Evolutionary conservation across 768 basidiomycete species (phyloP).

Genomic region (Boletus tylopilopsis): DNA sequence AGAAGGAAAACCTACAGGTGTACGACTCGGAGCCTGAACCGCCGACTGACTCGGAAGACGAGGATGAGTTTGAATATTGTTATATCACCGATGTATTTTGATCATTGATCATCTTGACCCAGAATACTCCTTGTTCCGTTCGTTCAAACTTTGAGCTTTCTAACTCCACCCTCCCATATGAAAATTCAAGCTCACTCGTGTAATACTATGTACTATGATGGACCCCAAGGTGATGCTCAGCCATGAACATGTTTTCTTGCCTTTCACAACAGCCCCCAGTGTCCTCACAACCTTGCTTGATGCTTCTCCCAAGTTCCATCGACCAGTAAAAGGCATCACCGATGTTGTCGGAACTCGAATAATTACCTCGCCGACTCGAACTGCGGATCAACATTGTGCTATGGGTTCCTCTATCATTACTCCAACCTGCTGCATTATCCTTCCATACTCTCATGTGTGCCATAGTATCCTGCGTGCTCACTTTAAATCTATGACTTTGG

Average conservation of each 20-base stretch:
- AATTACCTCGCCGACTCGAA: not conserved
- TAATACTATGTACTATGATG: not conserved
- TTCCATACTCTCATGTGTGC: too few relatives aligned
- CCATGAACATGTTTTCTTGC: too few relatives aligned
- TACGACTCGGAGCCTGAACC: slow-evolving; percentile 26
- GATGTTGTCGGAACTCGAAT: slow-evolving; percentile 7
- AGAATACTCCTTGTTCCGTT: not conserved
- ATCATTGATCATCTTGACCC: not conserved
- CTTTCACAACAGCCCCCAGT: too few relatives aligned
- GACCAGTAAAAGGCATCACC: not conserved
- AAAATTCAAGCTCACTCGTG: slow-evolving; percentile 2
- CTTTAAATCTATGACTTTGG: too few relatives aligned
- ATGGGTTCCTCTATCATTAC: too few relatives aligned
- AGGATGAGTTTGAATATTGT: slow-evolving; percentile 27
- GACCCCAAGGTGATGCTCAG: too few relatives aligned
- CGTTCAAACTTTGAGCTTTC: not conserved
- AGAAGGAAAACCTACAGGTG: slow-evolving; percentile 8
- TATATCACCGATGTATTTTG: slow-evolving; percentile 11
- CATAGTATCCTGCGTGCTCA: too few relatives aligned
- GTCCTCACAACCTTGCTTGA: too few relatives aligned
- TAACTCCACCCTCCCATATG: too few relatives aligned
- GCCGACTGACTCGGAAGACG: slow-evolving; percentile 19
- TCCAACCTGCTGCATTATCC: too few relatives aligned
- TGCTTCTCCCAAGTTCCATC: not conserved
- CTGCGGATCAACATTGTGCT: not conserved